Evolutionary conservation across 495 filamentous ascomycete species (phyloP), one percentile per base, ranked within the genome.

Genomic region (Xylaria cubensis): DNA sequence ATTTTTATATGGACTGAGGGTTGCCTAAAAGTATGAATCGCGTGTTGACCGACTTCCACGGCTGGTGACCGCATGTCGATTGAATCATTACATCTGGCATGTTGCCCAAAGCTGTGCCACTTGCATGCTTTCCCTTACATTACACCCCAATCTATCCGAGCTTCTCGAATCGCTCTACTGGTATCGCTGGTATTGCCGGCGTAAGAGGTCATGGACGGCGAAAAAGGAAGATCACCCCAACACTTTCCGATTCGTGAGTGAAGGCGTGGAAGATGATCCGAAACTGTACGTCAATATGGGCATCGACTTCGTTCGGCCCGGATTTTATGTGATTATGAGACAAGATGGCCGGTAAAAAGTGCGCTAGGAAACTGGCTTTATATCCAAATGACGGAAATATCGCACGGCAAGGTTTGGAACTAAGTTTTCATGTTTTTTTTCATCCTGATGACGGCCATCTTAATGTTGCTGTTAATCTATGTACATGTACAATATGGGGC

Each of bases 1-100:
- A 99, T 75, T 97, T 99, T 77, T 95, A 94, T 82, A 97, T 98
- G 94, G 96, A 99, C 77, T 99, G 86, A 86, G n/a, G 2, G n/a
- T 46, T 8, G 3, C 7, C 10, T 55, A 7, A 12, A 32, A 34
- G 3, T 6, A 46, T 26, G 15, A 58, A 46, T 32, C 15, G 26
- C 8, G 17, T 8, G n/a, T 50, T 9, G 4, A 61, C 19, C 26
- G 42, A 39, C 41, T 46, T 48, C 12, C 29, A 62, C 19, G 19
- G 24, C 10, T 50, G 29, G 15, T 46, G 41, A 62, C 36, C 19
- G 9, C 44, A 21, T 55, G 59, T 24, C 4, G 36, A 46, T 44
- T 36, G n/a, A 24, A 63, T 44, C 29, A 44, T 50, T 32, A 46
- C 10, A 19, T 29, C 4, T 34, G 26, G 15, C 36, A 41, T 70